Base-by-base conservation (phyloP, 108 stramenopile species). In the Cyclotella baltica region DNA sequence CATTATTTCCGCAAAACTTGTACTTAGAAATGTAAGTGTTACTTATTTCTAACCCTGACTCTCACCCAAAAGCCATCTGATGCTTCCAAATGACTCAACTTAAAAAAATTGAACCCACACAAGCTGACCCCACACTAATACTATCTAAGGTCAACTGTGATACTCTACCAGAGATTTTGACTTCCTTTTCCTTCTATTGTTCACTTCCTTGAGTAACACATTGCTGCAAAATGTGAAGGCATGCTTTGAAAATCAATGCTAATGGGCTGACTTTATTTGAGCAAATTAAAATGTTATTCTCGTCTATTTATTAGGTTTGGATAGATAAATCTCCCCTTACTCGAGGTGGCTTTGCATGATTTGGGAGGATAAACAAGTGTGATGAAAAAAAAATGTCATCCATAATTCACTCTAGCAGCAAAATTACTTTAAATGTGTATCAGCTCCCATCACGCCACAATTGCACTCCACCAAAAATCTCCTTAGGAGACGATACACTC, bases 401-500 rank as follows among this genome's bases (percentile, higher is more conserved):
- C n/a, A n/a, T n/a, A n/a, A n/a, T n/a, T n/a, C n/a, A n/a, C n/a
- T n/a, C n/a, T n/a, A n/a, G n/a, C n/a, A n/a, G n/a, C n/a, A n/a
- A n/a, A n/a, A n/a, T n/a, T n/a, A n/a, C n/a, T n/a, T n/a, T n/a
- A n/a, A n/a, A n/a, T n/a, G n/a, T n/a, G n/a, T n/a, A n/a, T n/a
- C n/a, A n/a, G n/a, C n/a, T 52, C 23, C 27, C 38, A 64, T 16
- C 8, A 43, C 43, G 67, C 83, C 78, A 93, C 28, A 93, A 62
- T n/a, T 86, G 77, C 64, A 93, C 65, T 2, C 92, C 92, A 50
- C 89, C 92, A 75, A 87, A 89, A 35, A 89, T 61, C 8, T 81
- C 79, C 36, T 68, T 58, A 15, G 92, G 92, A 0, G 56, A 56
- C 10, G 28, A 1, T 13, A 86, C 75, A 73, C 89, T 67, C 28